Percentiles rank a stretch among this genome's conserved stretches.
Evolutionary conservation across 257 asterid species (phyloP).

Genomic region (Schizonepeta tenuifolia): DNA sequence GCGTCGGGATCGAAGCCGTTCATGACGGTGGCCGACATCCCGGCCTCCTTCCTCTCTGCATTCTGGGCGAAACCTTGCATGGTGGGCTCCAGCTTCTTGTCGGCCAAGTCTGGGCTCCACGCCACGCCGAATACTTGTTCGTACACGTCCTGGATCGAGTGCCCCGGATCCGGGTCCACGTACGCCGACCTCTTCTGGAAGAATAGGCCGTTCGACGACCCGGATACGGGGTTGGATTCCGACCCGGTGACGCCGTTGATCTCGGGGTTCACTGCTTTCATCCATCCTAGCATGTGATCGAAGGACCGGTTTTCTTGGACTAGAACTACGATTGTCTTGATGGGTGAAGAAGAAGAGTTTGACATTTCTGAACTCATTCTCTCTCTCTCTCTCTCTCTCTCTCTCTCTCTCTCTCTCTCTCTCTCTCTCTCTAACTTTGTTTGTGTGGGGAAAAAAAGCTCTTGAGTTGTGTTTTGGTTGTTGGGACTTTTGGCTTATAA

Average conservation of each 20-base stretch:
- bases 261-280: constrained; percentile 60
- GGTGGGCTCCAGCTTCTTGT: constrained; percentile 34
- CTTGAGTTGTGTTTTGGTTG: constrained; percentile 10
- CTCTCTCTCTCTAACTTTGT: background rate
- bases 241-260: constrained; percentile 68
- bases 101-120: constrained; percentile 43
- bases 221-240: constrained; percentile 56
- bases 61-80: constrained; percentile 73
- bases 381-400: background rate
- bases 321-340: constrained; percentile 66
- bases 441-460: background rate
- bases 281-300: constrained; percentile 80
- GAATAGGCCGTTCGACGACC: constrained; percentile 38
- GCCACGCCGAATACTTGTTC: constrained; percentile 60
- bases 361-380: constrained; percentile 32
- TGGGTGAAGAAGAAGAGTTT: constrained; percentile 42
- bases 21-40: constrained; percentile 64
- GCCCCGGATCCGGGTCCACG: constrained; percentile 71
- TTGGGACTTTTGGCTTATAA: constrained; percentile 26
- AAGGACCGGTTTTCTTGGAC: constrained; percentile 84
- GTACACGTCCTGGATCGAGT: constrained; percentile 63
- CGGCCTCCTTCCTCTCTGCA: constrained; percentile 49
- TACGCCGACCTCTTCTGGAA: constrained; percentile 36
- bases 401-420: background rate
- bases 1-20: constrained; percentile 64